Evolutionary conservation across 192 early-diverging fungal genomes (phyloP).

Genomic region (Linnemannia exigua): DNA sequence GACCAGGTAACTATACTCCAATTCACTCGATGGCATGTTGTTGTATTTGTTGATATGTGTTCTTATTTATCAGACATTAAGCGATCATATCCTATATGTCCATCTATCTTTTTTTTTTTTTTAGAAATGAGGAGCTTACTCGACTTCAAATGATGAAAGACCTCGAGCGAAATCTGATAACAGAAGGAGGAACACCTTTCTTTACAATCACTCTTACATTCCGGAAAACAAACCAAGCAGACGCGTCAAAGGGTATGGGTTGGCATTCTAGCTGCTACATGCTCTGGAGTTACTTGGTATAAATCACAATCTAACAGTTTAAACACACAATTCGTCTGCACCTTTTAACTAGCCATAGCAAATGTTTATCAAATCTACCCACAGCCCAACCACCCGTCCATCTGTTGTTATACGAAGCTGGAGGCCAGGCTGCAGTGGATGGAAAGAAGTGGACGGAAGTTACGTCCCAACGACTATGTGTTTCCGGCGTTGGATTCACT

Average conservation of each 20-base stretch:
- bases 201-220: slow-evolving; percentile 12
- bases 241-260: slow-evolving; percentile 12
- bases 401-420: slow-evolving; percentile 17
- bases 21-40: no score
- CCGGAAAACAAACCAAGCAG: slow-evolving; percentile 20
- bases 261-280: background rate
- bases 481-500: background rate
- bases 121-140: slow-evolving; percentile 26
- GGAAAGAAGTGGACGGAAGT: background rate
- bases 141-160: slow-evolving; percentile 3
- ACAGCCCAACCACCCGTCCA: background rate
- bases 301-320: no score
- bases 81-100: no score
- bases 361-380: slow-evolving; percentile 20
- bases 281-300: no score
- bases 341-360: no score
- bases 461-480: slow-evolving; percentile 13
- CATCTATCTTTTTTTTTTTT: background rate
- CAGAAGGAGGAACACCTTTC: slow-evolving; percentile 2
- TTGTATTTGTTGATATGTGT: no score
- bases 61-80: no score
- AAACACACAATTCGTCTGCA: no score
- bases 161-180: background rate
- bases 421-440: slow-evolving; percentile 12
- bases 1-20: no score